Conservation (phyloP, 257 asterid genomes). For the Solanum neorickii region DNA sequence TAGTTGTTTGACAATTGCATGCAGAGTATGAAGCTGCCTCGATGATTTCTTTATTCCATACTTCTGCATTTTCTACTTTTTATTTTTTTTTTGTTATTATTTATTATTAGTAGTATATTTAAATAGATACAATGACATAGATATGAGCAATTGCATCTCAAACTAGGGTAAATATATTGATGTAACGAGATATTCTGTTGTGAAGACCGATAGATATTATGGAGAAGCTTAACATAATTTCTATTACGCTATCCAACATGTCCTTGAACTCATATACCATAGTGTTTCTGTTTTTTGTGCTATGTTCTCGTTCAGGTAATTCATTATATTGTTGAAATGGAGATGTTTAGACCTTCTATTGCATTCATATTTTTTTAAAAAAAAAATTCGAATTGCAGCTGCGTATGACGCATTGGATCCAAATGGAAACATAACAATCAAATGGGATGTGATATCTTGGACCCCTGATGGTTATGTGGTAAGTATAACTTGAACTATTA, state of each 20-base stretch:
- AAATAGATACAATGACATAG: not conserved
- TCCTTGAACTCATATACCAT: not conserved
- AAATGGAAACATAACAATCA: constrained; percentile 9
- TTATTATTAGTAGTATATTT: not conserved
- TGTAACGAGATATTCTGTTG: not conserved
- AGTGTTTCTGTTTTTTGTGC: not conserved
- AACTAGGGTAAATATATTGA: not conserved
- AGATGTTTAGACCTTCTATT: not conserved
- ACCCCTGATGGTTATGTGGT: constrained; percentile 18
- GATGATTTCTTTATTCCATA: not conserved
- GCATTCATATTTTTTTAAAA: not conserved
- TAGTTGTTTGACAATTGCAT: not conserved
- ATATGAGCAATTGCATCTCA: not conserved
- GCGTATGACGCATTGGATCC: constrained; percentile 10
- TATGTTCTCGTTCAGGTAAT: not conserved
- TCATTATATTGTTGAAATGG: not conserved
- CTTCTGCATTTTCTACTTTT: not conserved
- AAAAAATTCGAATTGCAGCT: not conserved
- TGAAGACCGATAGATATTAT: not conserved
- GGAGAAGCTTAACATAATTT: not conserved
- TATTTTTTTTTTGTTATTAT: not conserved
- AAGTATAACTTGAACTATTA: not conserved
- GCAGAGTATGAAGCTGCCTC: not conserved
- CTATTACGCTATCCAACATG: not conserved
- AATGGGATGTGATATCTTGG: constrained; percentile 15